Base-by-base conservation (phyloP, 2,329 filamentous ascomycete species). In the Phialophora tarda region DNA sequence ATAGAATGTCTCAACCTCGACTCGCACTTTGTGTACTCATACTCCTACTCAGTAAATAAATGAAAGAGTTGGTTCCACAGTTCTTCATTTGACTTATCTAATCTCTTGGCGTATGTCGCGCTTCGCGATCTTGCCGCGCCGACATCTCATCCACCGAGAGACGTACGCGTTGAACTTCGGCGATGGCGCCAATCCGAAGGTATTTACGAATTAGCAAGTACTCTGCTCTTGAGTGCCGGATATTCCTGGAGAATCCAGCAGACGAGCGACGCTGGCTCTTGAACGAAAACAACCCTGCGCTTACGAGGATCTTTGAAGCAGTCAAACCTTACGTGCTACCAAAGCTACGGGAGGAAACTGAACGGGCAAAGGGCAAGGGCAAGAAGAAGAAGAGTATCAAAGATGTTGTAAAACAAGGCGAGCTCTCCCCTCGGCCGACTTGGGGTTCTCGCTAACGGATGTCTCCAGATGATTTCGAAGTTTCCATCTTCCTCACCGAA, bases 221-320 rank as follows among this genome's bases (percentile, higher is more conserved):
- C 78, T 97, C 94, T 4, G 93, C 97, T 34, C 85, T 99, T n/a
- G 95, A 99, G 84, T 93, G 92, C 71, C 93, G 93, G 71, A 95
- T 99, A 72, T 98, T 98, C 78, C 88, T 97, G 55, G 94, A 98
- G 71, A 93, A 94, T 73, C 95, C 95, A 0, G 87, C 90, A 12
- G 87, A 97, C 67, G 87, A 88, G 26, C 87, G 92, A 71, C 89
- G 89, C 75, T 97, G 96, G 88, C 86, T 99, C 21, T 85, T 97
- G 71, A 90, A 91, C 73, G 85, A 90, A 41, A 87, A 89, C 70
- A 84, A 93, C 72, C 88, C 91, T 3, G 86, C 94, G 17, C 85
- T 99, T 14, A 88, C 90, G 47, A 90, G 89, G 70, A 89, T 98
- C 73, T 93, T 99, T 66, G 87, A 92, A 76, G 90, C 89, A 67